These are phyloP conservation scores for Cryphonectria japonica DNA, from an alignment of 2,329 filamentous ascomycete genomes.

Conservation along the genomic window DNA sequence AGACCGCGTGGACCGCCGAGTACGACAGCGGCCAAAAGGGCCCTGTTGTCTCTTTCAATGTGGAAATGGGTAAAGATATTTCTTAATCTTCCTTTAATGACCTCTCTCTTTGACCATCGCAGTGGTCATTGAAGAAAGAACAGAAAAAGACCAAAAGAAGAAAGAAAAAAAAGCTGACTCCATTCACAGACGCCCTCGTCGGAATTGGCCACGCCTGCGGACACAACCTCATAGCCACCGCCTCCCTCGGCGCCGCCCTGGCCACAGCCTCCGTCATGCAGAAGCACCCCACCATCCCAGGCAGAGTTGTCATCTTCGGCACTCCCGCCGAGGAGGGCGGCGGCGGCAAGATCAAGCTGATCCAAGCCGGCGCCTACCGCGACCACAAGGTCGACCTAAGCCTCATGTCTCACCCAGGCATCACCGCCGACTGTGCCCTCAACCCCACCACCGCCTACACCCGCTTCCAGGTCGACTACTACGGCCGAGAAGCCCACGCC, in stretches of 20 bases:
- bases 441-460: constrained; percentile 57
- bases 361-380: constrained; percentile 49
- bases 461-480: constrained; percentile 54
- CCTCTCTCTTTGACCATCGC: too few relatives aligned
- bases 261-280: constrained; percentile 51
- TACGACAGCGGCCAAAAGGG: constrained; percentile 51
- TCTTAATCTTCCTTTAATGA: too few relatives aligned
- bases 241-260: constrained; percentile 51
- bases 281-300: constrained; percentile 42
- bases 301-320: constrained; percentile 52
- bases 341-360: constrained; percentile 48
- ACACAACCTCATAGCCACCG: constrained; percentile 57
- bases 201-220: constrained; percentile 58
- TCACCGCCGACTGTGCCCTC: constrained; percentile 49
- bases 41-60: constrained; percentile 51
- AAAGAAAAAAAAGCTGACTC: background rate
- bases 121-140: too few relatives aligned
- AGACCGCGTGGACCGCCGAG: constrained; percentile 57
- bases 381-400: constrained; percentile 44
- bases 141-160: too few relatives aligned
- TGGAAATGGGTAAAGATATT: constrained; percentile 48
- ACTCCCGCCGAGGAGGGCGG: constrained; percentile 52
- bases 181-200: constrained; percentile 49
- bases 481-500: constrained; percentile 59
- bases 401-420: constrained; percentile 48